A percentile compares a stretch with the other conserved stretches of the same genome.
phyloP scores from a whole-genome alignment of 73 alveolate species.

The Halteria grandinella region DNA sequence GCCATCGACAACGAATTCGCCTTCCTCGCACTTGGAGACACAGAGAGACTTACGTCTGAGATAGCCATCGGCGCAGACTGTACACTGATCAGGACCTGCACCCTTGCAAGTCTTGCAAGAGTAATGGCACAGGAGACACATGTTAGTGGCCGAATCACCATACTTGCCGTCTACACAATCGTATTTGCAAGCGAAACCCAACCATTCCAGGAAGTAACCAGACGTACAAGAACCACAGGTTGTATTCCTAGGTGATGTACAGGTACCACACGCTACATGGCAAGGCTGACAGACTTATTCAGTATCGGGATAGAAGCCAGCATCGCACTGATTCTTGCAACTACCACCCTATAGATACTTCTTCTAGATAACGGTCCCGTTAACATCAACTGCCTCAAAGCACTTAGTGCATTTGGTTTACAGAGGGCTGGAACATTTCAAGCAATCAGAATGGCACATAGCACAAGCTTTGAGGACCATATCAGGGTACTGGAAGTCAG shows the following conservation, averaged over 20 bases:
- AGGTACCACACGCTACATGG: conserved; percentile 20
- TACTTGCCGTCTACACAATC: background rate
- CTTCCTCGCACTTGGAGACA: conserved; percentile 4
- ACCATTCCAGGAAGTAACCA: conserved; percentile 24
- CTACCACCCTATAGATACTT: conserved; percentile 1
- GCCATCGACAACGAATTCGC: background rate
- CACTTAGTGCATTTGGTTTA: background rate
- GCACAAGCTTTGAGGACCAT: background rate
- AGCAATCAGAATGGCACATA: background rate
- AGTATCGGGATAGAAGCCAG: conserved; percentile 25
- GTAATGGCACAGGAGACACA: conserved; percentile 24
- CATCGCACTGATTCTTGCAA: background rate
- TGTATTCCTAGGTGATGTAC: background rate
- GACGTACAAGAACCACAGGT: conserved; percentile 10
- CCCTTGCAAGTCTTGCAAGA: conserved; percentile 11
- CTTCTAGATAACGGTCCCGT: too few relatives aligned
- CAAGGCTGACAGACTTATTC: conserved; percentile 14
- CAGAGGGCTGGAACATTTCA: background rate
- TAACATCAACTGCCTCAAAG: background rate
- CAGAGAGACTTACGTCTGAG: background rate
- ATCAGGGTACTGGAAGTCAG: conserved; percentile 6
- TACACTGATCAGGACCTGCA: background rate
- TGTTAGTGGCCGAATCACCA: background rate
- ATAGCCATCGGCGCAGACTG: background rate
- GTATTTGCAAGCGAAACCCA: background rate